A percentile compares a stretch with the other conserved stretches of the same genome.
These are phyloP conservation scores for Leccinellum luteum DNA, from an alignment of 768 basidiomycete genomes.

Conservation along the genomic window DNA sequence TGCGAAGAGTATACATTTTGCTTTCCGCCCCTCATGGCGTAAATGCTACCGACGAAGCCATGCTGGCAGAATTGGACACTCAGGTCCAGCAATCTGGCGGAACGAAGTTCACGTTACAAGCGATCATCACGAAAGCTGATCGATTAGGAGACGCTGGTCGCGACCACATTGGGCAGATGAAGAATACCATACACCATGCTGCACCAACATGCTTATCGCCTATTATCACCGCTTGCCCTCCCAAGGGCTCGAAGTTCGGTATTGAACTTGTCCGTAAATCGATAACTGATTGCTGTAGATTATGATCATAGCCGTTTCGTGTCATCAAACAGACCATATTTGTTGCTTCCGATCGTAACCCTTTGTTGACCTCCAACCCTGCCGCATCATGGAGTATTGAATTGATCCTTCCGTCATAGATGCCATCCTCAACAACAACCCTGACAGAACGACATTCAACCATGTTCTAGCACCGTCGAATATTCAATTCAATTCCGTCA, in stretches of 20 bases:
- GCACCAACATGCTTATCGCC: slow-evolving; percentile 65
- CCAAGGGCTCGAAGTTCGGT: slow-evolving; percentile 51
- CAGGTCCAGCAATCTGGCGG: slow-evolving; percentile 30
- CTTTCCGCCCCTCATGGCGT: slow-evolving; percentile 68
- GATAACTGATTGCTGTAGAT: slow-evolving; percentile 58
- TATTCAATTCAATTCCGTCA: background rate
- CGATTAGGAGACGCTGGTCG: slow-evolving; percentile 37
- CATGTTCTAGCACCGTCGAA: background rate
- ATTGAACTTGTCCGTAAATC: slow-evolving; percentile 55
- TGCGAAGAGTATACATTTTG: slow-evolving; percentile 68
- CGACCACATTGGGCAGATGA: slow-evolving; percentile 40
- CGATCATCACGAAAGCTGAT: slow-evolving; percentile 73
- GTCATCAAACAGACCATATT: background rate
- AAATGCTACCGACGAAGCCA: slow-evolving; percentile 52
- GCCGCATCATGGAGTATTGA: background rate
- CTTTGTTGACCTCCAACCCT: background rate
- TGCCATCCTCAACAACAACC: slow-evolving; percentile 1
- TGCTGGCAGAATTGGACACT: slow-evolving; percentile 52
- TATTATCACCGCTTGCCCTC: slow-evolving; percentile 52
- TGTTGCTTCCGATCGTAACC: background rate
- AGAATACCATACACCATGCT: slow-evolving; percentile 48
- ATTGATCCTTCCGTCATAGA: background rate
- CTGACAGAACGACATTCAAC: slow-evolving; percentile 7
- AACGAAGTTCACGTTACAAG: slow-evolving; percentile 60
- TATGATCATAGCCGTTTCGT: slow-evolving; percentile 16